Evolutionary conservation across 2,329 filamentous ascomycete genomes (phyloP), one percentile per base, ranked within the genome.

Genomic region (Aspergillus alliaceus): DNA sequence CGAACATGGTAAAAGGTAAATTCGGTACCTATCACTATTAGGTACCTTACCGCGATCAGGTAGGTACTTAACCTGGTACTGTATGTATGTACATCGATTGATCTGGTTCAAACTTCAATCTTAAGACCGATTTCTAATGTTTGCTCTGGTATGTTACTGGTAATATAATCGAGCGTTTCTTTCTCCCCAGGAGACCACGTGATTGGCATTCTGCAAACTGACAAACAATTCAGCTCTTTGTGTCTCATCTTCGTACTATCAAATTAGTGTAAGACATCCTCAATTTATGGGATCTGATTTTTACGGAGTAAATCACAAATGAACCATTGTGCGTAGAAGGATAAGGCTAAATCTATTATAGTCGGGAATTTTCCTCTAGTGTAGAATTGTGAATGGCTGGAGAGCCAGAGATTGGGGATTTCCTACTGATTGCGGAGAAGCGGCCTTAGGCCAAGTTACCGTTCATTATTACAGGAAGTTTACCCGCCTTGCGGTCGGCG

Each of bases 401-500:
- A 47, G 24, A 29, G 24, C 9, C 20, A 12, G 39, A 42, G 39
- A 42, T 24, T 42, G 39, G 39, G 20, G 39, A 42, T 9, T 42
- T 42, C 9, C 39, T 29, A 29, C 27, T 29, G 9, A 29, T 46
- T 46, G 44, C 44, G 44, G 44, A 47, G 44, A 31, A 47, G 18
- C n/a, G 18, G 27, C 44, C 44, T 47, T 20, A 47, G 44, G 44
- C 44, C 44, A 47, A 29, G 44, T 29, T 47, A 31, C 44, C 44
- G 20, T 22, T 32, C 44, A 31, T 46, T 40, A 31, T 46, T 53
- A 50, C 29, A 50, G 32, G 25, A 51, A 51, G 51, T 52, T 42
- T 51, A 58, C 56, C 46, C 51, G 51, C 52, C 47, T 56, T 53
- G 59, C 61, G 61, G 61, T 64, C 59, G 60, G 54, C 46, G 49